A percentile compares a stretch with the other conserved stretches of the same genome.
These are phyloP conservation scores for Sporothrix curviconia DNA, from an alignment of 2,329 filamentous ascomycete species.

Conservation along the genomic window DNA sequence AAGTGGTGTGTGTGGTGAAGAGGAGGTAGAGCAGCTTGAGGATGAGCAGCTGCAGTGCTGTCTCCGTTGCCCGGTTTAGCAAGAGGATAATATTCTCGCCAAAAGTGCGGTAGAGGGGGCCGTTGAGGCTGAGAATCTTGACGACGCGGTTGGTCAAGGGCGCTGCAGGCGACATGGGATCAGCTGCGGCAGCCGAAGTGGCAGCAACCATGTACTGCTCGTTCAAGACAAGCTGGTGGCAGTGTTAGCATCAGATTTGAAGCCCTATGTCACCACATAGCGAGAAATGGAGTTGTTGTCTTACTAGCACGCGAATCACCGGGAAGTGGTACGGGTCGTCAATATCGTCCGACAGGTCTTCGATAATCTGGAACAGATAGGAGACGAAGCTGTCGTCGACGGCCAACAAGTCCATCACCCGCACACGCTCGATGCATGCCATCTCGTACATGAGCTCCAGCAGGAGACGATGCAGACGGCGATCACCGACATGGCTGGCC, in stretches of 20 bases:
- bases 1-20: slow-evolving; percentile 84
- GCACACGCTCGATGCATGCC: slow-evolving; percentile 81
- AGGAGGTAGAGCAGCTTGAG: slow-evolving; percentile 91
- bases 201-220: slow-evolving; percentile 92
- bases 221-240: slow-evolving; percentile 80
- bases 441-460: slow-evolving; percentile 94
- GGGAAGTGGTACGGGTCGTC: slow-evolving; percentile 94
- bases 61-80: slow-evolving; percentile 90
- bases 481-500: slow-evolving; percentile 56
- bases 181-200: slow-evolving; percentile 42
- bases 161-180: slow-evolving; percentile 34
- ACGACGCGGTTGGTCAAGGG: slow-evolving; percentile 86
- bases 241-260: neutral
- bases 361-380: slow-evolving; percentile 80
- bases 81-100: slow-evolving; percentile 95
- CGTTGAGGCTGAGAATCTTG: slow-evolving; percentile 78
- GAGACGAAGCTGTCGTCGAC: slow-evolving; percentile 76
- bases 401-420: slow-evolving; percentile 66
- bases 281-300: slow-evolving; percentile 29
- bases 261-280: too few species aligned
- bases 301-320: slow-evolving; percentile 83
- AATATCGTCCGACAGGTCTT: slow-evolving; percentile 77
- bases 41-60: slow-evolving; percentile 89
- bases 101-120: slow-evolving; percentile 81
- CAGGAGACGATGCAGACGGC: slow-evolving; percentile 69